Evolutionary conservation across 2,329 filamentous ascomycete species (phyloP).

Genomic region (Drechslerella dactyloides): DNA sequence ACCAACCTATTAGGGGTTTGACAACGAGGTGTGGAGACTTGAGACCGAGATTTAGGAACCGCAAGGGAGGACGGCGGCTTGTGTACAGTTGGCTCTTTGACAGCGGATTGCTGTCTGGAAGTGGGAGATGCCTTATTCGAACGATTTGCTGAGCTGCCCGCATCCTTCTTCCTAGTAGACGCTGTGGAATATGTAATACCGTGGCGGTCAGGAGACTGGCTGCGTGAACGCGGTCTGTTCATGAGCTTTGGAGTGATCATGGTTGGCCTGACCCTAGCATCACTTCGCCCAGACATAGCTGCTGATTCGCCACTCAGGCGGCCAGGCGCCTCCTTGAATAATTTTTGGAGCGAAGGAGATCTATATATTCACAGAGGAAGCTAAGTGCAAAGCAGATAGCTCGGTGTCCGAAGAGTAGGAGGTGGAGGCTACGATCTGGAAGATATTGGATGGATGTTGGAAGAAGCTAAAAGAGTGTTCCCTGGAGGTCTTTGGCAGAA

Average conservation of each 20-base stretch:
- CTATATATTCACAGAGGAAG: no score
- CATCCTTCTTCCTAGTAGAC: background rate
- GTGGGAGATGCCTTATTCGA: background rate
- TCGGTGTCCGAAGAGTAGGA: no score
- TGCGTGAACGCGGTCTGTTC: background rate
- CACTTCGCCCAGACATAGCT: background rate
- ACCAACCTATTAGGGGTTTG: no score
- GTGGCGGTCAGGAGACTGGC: background rate
- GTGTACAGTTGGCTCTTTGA: background rate
- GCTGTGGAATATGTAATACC: background rate
- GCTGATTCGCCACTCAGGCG: background rate
- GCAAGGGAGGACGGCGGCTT: conserved; percentile 31
- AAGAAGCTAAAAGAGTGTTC: no score
- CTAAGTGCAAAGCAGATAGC: no score
- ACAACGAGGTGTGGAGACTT: background rate
- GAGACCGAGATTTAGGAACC: conserved; percentile 5
- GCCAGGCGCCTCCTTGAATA: no score
- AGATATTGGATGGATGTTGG: no score
- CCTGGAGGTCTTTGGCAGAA: no score
- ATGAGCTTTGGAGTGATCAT: background rate
- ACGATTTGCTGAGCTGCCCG: background rate
- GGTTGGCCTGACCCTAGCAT: background rate
- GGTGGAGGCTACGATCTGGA: no score
- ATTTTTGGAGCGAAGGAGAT: no score
- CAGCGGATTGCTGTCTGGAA: background rate